Base-by-base conservation (phyloP, 2,329 filamentous ascomycete species). In the Epicoccum sorghinum region DNA sequence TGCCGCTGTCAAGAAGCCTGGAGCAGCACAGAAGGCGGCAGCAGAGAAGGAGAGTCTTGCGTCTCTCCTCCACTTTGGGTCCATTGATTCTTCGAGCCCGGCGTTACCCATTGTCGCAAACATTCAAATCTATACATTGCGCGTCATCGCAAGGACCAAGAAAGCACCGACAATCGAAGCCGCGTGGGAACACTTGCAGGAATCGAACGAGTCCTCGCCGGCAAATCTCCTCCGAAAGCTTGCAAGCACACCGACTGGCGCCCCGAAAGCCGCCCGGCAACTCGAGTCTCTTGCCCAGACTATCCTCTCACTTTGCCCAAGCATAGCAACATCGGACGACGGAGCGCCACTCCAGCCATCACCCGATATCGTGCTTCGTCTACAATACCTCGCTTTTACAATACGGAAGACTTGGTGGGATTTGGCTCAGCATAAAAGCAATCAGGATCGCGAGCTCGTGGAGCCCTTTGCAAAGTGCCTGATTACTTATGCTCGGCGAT, bases 351-450 rank as follows among this genome's bases (percentile, higher is more conserved):
- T 86, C 7, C 84, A 81, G 55, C 79, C 86, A 3, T 78, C 78
- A 1, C 86, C 89, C 1, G 75, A 80, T 22, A 72, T 78, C 1
- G 83, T 84, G 1, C 81, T 92, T 44, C 81, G 84, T 57, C 70
- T 91, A 0, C 89, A 92, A 62, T 75, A 80, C 1, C 71, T 89
- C 1, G 88, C 86, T 8, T 79, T 93, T 35, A 79, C 80, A 23
- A 77, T 82, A 7, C 82, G 88, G 27, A 72, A 87, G n/a, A 75
- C 78, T 37, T 90, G 86, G 82, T 91, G 89, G 88, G 78, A 74
- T 37, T 65, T 90, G 52, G 82, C 82, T 6, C 79, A 80, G 1
- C 86, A 90, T 62, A 71, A 82, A 54, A 83, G 82, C 1, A 82
- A 88, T 52, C 68, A 82, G 4, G 82, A 86, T 32, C 86, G 85